Evolutionary conservation across 345 rosid species (phyloP).

Genomic region (Sisymbrium irio): DNA sequence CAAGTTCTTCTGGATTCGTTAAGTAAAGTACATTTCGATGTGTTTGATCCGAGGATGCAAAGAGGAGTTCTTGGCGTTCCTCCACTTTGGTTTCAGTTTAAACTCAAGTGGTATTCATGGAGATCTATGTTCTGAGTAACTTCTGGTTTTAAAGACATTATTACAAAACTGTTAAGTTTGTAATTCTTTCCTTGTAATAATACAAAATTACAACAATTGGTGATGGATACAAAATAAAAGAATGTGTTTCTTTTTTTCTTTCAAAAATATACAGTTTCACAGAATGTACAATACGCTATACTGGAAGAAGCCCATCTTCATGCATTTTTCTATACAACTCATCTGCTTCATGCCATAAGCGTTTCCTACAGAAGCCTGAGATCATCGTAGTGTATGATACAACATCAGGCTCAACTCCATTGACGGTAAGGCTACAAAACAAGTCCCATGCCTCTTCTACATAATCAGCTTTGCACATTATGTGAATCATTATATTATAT

Average conservation of each 20-base stretch:
- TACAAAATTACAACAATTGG: conserved; percentile 3
- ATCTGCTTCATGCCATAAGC: conserved; percentile 29
- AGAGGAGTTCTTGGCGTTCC: conserved; percentile 75
- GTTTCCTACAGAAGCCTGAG: conserved; percentile 31
- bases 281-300: background rate
- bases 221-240: conserved; percentile 11
- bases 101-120: conserved; percentile 82
- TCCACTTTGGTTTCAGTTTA: conserved; percentile 77
- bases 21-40: conserved; percentile 65
- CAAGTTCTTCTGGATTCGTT: conserved; percentile 69
- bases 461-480: conserved; percentile 37
- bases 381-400: conserved; percentile 35
- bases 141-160: conserved; percentile 12
- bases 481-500: conserved; percentile 33
- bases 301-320: conserved; percentile 16
- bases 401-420: conserved; percentile 31
- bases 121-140: conserved; percentile 50
- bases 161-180: background rate
- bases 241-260: background rate
- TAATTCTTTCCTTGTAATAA: conserved; percentile 15
- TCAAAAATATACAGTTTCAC: background rate
- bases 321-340: conserved; percentile 34
- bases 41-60: conserved; percentile 71
- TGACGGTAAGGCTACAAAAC: conserved; percentile 7
- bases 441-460: conserved; percentile 37